These are phyloP conservation scores for Turritis glabra DNA, from an alignment of 345 rosid genomes.

Conservation along the genomic window DNA sequence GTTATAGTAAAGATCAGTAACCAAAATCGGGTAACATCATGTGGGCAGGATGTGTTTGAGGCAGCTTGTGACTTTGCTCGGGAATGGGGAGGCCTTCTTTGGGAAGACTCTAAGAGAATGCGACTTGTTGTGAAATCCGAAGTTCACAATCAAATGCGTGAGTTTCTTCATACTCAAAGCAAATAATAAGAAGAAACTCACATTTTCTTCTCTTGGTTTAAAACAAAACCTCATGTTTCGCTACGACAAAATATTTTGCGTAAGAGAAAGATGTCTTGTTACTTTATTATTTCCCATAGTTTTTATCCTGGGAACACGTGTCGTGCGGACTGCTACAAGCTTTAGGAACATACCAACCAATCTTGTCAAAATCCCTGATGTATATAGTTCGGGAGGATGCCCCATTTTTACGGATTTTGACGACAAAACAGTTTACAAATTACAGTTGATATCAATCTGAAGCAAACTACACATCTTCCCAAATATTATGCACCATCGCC, in stretches of 20 bases:
- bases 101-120: conserved; percentile 96
- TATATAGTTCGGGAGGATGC: not conserved
- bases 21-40: not conserved
- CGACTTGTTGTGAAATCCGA: conserved; percentile 77
- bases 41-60: conserved; percentile 73
- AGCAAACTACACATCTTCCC: not conserved
- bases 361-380: not conserved
- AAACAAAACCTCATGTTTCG: not conserved
- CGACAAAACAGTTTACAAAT: not conserved
- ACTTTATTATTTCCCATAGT: not conserved
- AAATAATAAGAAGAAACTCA: conserved; percentile 34
- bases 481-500: not conserved
- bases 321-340: not conserved
- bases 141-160: conserved; percentile 78
- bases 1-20: not conserved
- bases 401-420: not conserved
- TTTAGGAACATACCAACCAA: not conserved
- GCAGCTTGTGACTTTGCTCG: conserved; percentile 85
- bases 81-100: conserved; percentile 68
- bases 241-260: not conserved
- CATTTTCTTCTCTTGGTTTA: not conserved
- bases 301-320: not conserved
- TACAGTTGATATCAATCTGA: not conserved
- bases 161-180: conserved; percentile 68
- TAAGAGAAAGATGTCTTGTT: not conserved